Conservation (phyloP, 2,329 filamentous ascomycete genomes). For the Geosmithia morbida region DNA sequence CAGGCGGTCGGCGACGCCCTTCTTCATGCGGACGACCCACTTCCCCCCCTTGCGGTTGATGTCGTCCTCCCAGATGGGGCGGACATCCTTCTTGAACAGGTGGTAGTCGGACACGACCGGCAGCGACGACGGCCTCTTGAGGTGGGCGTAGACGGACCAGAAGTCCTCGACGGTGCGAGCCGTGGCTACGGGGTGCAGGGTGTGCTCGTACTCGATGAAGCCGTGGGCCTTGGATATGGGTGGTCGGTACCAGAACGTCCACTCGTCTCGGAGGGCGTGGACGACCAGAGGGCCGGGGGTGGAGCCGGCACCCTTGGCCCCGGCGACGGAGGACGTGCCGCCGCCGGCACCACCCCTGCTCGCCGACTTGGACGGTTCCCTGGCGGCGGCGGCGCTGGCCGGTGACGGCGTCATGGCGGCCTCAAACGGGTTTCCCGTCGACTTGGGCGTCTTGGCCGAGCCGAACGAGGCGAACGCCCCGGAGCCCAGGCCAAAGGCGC, state of each 20-base stretch:
- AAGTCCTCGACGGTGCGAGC: slow-evolving; percentile 81
- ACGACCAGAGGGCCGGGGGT: slow-evolving; percentile 16
- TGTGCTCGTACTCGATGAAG: slow-evolving; percentile 88
- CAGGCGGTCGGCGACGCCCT: slow-evolving; percentile 89
- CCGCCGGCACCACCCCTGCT: slow-evolving; percentile 8
- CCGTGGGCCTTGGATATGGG: slow-evolving; percentile 90
- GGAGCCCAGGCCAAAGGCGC: slow-evolving; percentile 84
- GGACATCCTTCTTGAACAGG: slow-evolving; percentile 91
- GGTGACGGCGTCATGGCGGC: slow-evolving; percentile 40
- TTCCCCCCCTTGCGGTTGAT: slow-evolving; percentile 94
- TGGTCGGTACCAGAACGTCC: slow-evolving; percentile 95
- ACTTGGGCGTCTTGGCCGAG: slow-evolving; percentile 75
- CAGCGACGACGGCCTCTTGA: slow-evolving; percentile 76
- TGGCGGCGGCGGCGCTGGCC: slow-evolving; percentile 4
- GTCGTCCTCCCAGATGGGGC: slow-evolving; percentile 97
- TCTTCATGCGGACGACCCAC: slow-evolving; percentile 94
- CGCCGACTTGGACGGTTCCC: slow-evolving; percentile 15
- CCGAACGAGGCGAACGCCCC: slow-evolving; percentile 89
- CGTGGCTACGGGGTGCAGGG: slow-evolving; percentile 70
- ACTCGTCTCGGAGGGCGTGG: slow-evolving; percentile 62
- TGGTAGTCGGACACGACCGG: slow-evolving; percentile 95
- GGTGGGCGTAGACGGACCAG: slow-evolving; percentile 74
- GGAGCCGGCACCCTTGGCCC: slow-evolving; percentile 11
- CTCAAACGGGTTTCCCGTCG: slow-evolving; percentile 68
- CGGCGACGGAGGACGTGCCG: slow-evolving; percentile 29